Base-by-base conservation (phyloP, 495 filamentous ascomycete species). In the Terfezia boudieri region DNA sequence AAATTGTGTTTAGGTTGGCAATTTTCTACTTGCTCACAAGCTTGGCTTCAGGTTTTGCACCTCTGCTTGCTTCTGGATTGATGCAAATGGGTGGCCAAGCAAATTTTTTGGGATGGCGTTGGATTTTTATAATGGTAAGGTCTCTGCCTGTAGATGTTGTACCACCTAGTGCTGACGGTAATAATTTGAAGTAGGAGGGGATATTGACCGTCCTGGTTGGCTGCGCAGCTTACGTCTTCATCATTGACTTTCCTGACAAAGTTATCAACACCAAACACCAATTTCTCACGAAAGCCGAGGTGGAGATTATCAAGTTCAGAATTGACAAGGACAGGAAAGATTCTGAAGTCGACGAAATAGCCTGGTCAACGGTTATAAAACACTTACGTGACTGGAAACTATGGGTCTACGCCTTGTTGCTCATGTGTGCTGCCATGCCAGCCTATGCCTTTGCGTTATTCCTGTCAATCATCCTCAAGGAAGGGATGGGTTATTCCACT, bases 21-120 rank as follows among this genome's bases (percentile, higher is more conserved):
- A 67, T 80, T 49, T 86, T 86, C 66, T 85, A 83, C 71, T 76
- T 76, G 53, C 74, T 79, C 0, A 79, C 79, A 2, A 76, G 72
- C 36, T 60, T 83, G 36, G 78, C 81, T 3, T 80, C 80, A 17
- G 81, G 79, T 2, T 84, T 86, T 56, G 78, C 76, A 2, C 78
- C 81, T 12, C 68, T 86, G 41, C 67, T 86, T 0, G 82, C 83
- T 5, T 84, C 71, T 56, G 80, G 66, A 1, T 79, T 84, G 48
- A 74, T 76, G 22, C 74, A 82, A 61, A 82, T 86, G 77, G 70
- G 82, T 36, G 82, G 81, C 4, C 63, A 81, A 5, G 76, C 67
- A 0, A 75, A 76, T 0, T 67, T 80, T 22, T 68, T 71, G 23
- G 82, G 81, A 32, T 85, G 82, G 82, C 73, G 78, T 37, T 86